Evolutionary conservation across 352 stramenopile species (phyloP).

Genomic region (Chrysophaeum taylorii): DNA sequence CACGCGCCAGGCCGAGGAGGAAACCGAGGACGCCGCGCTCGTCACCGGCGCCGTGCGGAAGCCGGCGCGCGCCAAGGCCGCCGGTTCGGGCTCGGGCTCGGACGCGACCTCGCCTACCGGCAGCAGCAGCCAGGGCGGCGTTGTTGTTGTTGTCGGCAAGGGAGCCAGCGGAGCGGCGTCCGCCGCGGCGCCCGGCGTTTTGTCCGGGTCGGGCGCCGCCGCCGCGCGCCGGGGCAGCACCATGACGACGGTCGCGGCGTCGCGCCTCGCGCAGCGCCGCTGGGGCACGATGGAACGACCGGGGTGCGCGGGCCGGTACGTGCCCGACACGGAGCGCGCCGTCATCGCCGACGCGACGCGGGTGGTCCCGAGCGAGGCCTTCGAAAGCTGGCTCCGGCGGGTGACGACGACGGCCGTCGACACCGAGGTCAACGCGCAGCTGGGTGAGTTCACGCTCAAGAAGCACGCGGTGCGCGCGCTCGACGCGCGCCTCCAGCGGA

Average conservation of each 20-base stretch:
- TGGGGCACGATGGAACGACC: conserved; percentile 19
- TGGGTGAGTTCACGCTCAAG: conserved; percentile 79
- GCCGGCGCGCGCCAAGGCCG: no score
- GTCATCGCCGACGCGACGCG: conserved; percentile 49
- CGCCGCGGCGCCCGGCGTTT: no score
- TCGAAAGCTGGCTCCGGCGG: conserved; percentile 65
- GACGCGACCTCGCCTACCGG: no score
- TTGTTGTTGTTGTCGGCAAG: not conserved
- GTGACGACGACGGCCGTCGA: conserved; percentile 64
- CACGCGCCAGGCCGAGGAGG: conserved; percentile 51
- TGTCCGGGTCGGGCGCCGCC: no score
- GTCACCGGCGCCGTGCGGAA: no score
- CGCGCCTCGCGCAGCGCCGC: no score
- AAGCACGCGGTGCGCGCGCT: conserved; percentile 76
- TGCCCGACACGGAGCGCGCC: conserved; percentile 62
- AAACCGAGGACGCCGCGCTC: conserved; percentile 12
- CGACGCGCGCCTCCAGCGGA: conserved; percentile 61
- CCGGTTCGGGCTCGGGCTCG: no score
- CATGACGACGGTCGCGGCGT: no score
- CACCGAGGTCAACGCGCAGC: conserved; percentile 72
- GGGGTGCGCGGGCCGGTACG: conserved; percentile 30
- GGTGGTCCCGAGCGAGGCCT: conserved; percentile 40
- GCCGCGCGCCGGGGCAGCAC: no score
- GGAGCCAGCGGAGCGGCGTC: no score
- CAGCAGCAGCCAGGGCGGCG: not conserved